Base-by-base conservation (phyloP, 192 early-diverging fungal genomes). In the Coemansia sp. region DNA sequence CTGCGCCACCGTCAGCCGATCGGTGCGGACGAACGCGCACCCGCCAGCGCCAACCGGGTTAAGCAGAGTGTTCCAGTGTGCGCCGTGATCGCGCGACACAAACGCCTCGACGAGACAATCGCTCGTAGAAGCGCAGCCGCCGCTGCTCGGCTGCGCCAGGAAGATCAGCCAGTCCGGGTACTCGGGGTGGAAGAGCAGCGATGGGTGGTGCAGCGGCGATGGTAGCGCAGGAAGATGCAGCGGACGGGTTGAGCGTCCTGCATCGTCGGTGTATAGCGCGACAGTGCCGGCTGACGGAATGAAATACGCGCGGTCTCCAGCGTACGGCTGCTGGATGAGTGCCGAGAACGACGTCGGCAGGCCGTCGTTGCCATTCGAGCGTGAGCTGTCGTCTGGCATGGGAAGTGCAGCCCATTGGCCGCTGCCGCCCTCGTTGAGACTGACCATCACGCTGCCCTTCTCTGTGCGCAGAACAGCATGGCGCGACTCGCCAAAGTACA, bases 141-240 rank as follows among this genome's bases (percentile, higher is more conserved):
- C 70, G 13, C 63, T 71, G 55, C 87, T 83, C 36, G 50, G 63
- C 49, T 75, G 73, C 22, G 88, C 92, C 46, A 93, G 61, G 65
- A 86, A 97, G 20, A 95, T 85, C 29, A 94, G 62, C 85, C 91
- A 97, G 62, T 93, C 91, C 3, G 86, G 75, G 33, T 92, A 83
- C 1, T 88, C 84, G 14, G 93, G 91, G 65, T 99, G 95, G 84
- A 97, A 99, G 43, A 86, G 86, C 53, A 93, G 57, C 23, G 87
- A 74, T 23, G 80, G 79, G 20, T 83, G 74, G n/a, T 83, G 76
- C 15, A 92, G 63, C 15, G 70, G 65, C 17, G 90, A 89, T 7
- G 92, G 92, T n/a, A 60, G 15, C 17, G 76, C 60, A 6, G 91
- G 91, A 9, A 87, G 62, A 8, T 79, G 73, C 33, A 97, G 48